Evolutionary conservation across 192 early-diverging fungal species (phyloP), one percentile per base, ranked within the genome.

Genomic region (Rhizophlyctis rosea): DNA sequence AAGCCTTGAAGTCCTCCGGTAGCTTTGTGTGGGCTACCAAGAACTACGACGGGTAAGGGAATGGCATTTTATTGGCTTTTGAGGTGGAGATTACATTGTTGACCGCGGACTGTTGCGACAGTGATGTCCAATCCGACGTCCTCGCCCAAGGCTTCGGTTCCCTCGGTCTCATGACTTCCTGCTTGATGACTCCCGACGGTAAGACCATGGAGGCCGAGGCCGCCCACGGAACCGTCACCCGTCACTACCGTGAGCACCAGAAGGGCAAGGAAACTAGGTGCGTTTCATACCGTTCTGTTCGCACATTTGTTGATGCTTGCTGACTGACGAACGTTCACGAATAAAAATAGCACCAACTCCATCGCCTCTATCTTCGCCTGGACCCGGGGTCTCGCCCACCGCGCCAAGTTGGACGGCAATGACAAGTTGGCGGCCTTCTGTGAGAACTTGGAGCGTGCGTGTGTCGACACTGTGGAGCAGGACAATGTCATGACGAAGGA

Each of bases 401-500:
- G 96, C 51, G 93, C 94, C 65, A 92, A 91, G 84, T 78, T 98
- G 25, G 96, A 98, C 68, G 76, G 84, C 44, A 91, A 92, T 71
- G 71, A 74, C 9, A 86, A 87, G 34, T 78, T 98, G 34, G 69
- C 71, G 36, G 63, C 72, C 29, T 98, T 94, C 82, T 81, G 86
- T 47, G 64, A 79, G 34, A 86, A 89, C 59, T 81, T 98, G 31
- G 96, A 98, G 72, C 57, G 71, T 25, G 92, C 95, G 16, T 94
- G 92, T 70, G 81, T 96, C 57, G 88, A 94, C 49, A 88, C 94
- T 1, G 91, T 98, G 61, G 84, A 91, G 57, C 79, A 82, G 62
- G 82, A 80, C 34, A 83, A 85, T 21, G 76, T 90, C 53, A 98
- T 98, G 96, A 98, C 96, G 74, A 98, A 98, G 87, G 96, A 98